A percentile compares a stretch with the other conserved stretches of the same genome.
Evolutionary conservation across 352 stramenopile species (phyloP).

Genomic region (Phytophthora nicotianae): DNA sequence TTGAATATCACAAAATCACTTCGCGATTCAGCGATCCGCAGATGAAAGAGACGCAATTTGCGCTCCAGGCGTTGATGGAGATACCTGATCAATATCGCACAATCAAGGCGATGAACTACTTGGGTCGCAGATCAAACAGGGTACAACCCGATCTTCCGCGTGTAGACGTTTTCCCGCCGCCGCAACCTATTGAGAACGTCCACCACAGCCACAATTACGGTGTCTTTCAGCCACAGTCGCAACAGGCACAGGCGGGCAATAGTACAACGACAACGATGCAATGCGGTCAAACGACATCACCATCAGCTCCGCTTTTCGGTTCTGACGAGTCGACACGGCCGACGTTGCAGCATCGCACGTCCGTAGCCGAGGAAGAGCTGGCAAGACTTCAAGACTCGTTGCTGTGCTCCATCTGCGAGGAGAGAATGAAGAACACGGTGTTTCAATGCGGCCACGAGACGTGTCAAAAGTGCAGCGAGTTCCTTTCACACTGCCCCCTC

Average conservation of each 20-base stretch:
- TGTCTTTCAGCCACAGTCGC: conserved; percentile 33
- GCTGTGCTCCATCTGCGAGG: conserved; percentile 78
- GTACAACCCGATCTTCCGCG: conserved; percentile 56
- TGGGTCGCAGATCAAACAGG: conserved; percentile 53
- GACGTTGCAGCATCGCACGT: conserved; percentile 47
- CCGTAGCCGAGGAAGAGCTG: conserved; percentile 63
- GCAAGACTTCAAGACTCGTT: conserved; percentile 63
- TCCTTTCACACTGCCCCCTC: conserved; percentile 69
- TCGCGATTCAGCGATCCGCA: conserved; percentile 48
- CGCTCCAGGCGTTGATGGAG: conserved; percentile 85
- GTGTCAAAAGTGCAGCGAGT: conserved; percentile 55
- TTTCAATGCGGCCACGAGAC: conserved; percentile 89
- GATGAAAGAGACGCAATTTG: conserved; percentile 73
- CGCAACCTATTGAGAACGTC: conserved; percentile 34
- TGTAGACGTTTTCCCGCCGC: conserved; percentile 70
- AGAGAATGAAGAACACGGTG: conserved; percentile 77
- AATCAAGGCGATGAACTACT: conserved; percentile 77
- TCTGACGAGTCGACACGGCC: conserved; percentile 17
- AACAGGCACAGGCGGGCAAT: conserved; percentile 19
- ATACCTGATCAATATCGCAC: conserved; percentile 81
- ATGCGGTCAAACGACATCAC: conserved; percentile 29
- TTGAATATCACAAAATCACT: conserved; percentile 82
- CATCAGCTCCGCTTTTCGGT: conserved; percentile 31
- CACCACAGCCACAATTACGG: conserved; percentile 33
- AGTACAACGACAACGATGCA: conserved; percentile 21